phyloP scores from a whole-genome alignment of 2,329 filamentous ascomycete genomes.

The Stagonosporopsis vannaccii region DNA sequence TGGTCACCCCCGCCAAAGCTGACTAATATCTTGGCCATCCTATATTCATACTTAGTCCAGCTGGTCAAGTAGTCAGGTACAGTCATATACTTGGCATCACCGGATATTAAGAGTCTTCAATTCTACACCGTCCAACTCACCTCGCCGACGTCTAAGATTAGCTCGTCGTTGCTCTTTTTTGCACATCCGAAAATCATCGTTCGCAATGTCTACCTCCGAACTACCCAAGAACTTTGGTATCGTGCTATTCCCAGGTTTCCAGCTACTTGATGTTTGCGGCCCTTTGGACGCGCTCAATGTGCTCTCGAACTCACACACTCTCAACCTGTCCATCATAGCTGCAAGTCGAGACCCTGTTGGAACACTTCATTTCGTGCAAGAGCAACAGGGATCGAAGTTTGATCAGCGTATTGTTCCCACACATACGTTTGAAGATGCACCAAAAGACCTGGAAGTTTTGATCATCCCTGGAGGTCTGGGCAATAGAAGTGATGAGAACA shows the following conservation, averaged over 20 bases:
- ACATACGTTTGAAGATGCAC: conserved; percentile 62
- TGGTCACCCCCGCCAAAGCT: conserved; percentile 8
- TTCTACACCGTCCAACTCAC: no score
- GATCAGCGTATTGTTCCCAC: conserved; percentile 56
- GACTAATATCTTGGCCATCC: conserved; percentile 2
- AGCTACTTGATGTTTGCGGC: conserved; percentile 50
- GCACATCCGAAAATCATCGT: not conserved
- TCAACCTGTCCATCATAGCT: conserved; percentile 47
- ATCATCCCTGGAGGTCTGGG: conserved; percentile 71
- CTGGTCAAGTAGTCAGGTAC: not conserved
- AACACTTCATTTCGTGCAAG: conserved; percentile 29
- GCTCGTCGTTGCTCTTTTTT: not conserved
- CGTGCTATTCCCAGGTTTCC: conserved; percentile 50
- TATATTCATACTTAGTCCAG: not conserved
- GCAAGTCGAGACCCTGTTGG: conserved; percentile 44
- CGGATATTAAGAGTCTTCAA: no score
- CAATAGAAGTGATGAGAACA: conserved; percentile 39
- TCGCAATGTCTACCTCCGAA: conserved; percentile 9
- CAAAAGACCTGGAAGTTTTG: conserved; percentile 64
- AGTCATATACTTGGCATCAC: not conserved
- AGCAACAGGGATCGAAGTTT: conserved; percentile 32
- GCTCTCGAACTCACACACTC: conserved; percentile 35
- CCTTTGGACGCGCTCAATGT: conserved; percentile 57
- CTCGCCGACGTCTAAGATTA: no score
- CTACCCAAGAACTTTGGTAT: conserved; percentile 41